phyloP scores from a whole-genome alignment of 2,329 filamentous ascomycete genomes.

The Cercospora janseana region DNA sequence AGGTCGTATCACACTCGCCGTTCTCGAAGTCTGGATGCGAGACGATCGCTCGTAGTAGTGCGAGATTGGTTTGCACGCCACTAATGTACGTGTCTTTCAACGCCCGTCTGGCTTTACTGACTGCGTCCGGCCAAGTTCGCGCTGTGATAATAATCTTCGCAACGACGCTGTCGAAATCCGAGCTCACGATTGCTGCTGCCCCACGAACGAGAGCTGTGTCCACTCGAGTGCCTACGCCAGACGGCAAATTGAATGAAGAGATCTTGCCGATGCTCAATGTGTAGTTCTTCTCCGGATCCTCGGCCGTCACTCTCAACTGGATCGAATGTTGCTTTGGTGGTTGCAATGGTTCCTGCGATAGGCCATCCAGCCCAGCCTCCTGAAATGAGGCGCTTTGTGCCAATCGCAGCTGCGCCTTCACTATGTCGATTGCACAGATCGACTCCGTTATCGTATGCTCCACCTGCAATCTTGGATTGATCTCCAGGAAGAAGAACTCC shows the following conservation, averaged over 20 bases:
- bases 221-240: slow-evolving; percentile 57
- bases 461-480: slow-evolving; percentile 61
- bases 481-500: slow-evolving; percentile 59
- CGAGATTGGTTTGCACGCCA: slow-evolving; percentile 59
- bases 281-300: slow-evolving; percentile 54
- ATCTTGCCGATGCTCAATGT: slow-evolving; percentile 61
- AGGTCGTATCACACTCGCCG: slow-evolving; percentile 55
- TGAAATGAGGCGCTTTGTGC: slow-evolving; percentile 51
- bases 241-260: slow-evolving; percentile 53
- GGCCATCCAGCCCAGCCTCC: slow-evolving; percentile 28
- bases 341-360: slow-evolving; percentile 35
- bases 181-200: slow-evolving; percentile 47
- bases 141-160: slow-evolving; percentile 61
- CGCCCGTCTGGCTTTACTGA: slow-evolving; percentile 56
- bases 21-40: slow-evolving; percentile 50
- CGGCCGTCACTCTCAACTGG: slow-evolving; percentile 58
- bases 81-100: slow-evolving; percentile 55
- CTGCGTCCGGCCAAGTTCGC: slow-evolving; percentile 51
- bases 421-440: slow-evolving; percentile 55
- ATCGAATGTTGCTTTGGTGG: slow-evolving; percentile 50
- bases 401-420: slow-evolving; percentile 54
- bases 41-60: slow-evolving; percentile 55
- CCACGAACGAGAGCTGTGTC: slow-evolving; percentile 55
- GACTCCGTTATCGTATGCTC: slow-evolving; percentile 62
- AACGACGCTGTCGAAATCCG: slow-evolving; percentile 59